Evolutionary conservation across 2,329 filamentous ascomycete genomes (phyloP).

Genomic region (Colletotrichum orbiculare): DNA sequence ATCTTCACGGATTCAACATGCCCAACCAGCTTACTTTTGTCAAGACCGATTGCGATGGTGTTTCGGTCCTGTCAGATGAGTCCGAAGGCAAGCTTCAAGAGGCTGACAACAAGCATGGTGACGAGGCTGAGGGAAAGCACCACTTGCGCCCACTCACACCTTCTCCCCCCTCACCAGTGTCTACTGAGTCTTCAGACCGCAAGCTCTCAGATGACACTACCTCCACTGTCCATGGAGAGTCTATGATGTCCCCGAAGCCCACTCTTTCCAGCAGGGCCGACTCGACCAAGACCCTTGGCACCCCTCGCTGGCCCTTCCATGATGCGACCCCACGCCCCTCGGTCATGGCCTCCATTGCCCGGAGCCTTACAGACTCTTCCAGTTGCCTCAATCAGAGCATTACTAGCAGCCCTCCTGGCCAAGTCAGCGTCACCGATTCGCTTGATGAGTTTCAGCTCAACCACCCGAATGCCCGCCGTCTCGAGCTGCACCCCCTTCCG

Average conservation of each 20-base stretch:
- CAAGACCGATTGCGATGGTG: background rate
- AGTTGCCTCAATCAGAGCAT: background rate
- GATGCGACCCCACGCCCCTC: slow-evolving; percentile 25
- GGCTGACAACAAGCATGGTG: too few species aligned
- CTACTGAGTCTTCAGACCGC: slow-evolving; percentile 14
- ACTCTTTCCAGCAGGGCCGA: background rate
- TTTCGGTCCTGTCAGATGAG: background rate
- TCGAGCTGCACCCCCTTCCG: slow-evolving; percentile 16
- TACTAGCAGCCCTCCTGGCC: background rate
- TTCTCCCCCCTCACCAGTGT: slow-evolving; percentile 20
- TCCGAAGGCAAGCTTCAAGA: too few species aligned
- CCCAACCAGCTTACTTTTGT: background rate
- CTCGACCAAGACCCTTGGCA: background rate
- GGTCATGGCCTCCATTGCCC: slow-evolving; percentile 24
- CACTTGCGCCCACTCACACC: slow-evolving; percentile 2
- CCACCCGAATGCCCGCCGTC: slow-evolving; percentile 22
- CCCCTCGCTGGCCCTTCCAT: slow-evolving; percentile 32
- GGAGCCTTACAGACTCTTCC: slow-evolving; percentile 8
- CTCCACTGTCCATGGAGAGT: slow-evolving; percentile 18
- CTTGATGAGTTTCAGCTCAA: slow-evolving; percentile 31
- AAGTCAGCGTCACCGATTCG: slow-evolving; percentile 28
- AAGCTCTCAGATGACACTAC: slow-evolving; percentile 21
- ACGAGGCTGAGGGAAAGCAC: background rate
- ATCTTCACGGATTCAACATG: slow-evolving; percentile 22
- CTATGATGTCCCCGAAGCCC: slow-evolving; percentile 19